Evolutionary conservation across 75 land plant genomes (phyloP).

Genomic region (Selaginella moellendorffii): DNA sequence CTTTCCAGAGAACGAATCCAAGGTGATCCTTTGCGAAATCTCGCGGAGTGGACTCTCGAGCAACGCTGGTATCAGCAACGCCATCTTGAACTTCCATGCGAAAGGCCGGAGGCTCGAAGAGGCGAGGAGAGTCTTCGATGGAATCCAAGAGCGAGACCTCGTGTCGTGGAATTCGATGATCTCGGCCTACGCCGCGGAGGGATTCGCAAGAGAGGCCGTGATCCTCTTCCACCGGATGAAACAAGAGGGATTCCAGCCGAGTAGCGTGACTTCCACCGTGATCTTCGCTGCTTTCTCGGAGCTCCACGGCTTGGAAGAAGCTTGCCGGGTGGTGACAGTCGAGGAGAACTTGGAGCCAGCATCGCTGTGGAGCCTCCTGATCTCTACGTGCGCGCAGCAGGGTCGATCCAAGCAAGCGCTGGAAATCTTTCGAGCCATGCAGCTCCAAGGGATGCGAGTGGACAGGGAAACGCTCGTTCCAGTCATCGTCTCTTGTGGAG

Average conservation of each 20-base stretch:
- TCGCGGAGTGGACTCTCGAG: neutral
- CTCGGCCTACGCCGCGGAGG: neutral
- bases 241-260: neutral
- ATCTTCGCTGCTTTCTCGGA: neutral
- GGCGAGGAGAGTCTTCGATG: neutral
- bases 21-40: neutral
- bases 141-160: neutral
- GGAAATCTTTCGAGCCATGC: neutral
- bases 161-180: neutral
- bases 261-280: neutral
- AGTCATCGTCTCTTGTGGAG: neutral
- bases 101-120: neutral
- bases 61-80: neutral
- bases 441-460: neutral
- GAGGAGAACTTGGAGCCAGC: neutral
- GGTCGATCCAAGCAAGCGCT: neutral
- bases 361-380: neutral
- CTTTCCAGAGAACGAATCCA: neutral
- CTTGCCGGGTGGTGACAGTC: neutral
- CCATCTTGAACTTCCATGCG: neutral
- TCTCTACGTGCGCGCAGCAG: neutral
- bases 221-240: neutral
- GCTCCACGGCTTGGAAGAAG: neutral
- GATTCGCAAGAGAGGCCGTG: neutral
- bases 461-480: neutral